phyloP scores from a whole-genome alignment of 2,329 filamentous ascomycete species.

The Dothideomycetes sp. region DNA sequence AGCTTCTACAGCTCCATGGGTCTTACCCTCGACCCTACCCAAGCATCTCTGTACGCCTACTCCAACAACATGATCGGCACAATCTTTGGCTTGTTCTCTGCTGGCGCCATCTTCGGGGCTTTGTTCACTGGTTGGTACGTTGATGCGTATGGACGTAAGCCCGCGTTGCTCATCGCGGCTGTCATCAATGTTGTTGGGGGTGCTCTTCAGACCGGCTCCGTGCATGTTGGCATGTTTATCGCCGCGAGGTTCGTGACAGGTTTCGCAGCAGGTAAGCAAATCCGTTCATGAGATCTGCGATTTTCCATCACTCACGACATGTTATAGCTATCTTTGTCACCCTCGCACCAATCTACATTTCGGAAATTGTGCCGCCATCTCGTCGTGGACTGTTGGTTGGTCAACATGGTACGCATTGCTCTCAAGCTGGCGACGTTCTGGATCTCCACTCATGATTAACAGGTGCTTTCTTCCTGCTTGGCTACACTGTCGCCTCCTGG shows the following conservation, averaged over 20 bases:
- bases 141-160: conserved; percentile 26
- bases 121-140: conserved; percentile 28
- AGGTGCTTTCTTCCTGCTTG: too few species aligned
- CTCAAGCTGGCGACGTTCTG: too few species aligned
- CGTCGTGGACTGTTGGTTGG: too few species aligned
- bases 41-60: conserved; percentile 26
- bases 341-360: too few species aligned
- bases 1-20: conserved; percentile 33
- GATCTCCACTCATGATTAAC: too few species aligned
- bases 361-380: too few species aligned
- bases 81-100: conserved; percentile 34
- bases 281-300: too few species aligned
- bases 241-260: conserved; percentile 28
- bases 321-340: too few species aligned
- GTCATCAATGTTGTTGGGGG: conserved; percentile 28
- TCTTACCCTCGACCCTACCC: too few species aligned
- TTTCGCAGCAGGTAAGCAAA: neutral
- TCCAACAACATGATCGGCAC: conserved; percentile 33
- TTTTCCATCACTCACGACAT: too few species aligned
- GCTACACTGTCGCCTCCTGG: too few species aligned
- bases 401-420: too few species aligned
- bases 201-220: conserved; percentile 26
- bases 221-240: conserved; percentile 30
- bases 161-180: conserved; percentile 26
- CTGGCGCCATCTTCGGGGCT: conserved; percentile 29